Evolutionary conservation across 345 rosid species (phyloP).

Genomic region (Diplotaxis tenuifolia): DNA sequence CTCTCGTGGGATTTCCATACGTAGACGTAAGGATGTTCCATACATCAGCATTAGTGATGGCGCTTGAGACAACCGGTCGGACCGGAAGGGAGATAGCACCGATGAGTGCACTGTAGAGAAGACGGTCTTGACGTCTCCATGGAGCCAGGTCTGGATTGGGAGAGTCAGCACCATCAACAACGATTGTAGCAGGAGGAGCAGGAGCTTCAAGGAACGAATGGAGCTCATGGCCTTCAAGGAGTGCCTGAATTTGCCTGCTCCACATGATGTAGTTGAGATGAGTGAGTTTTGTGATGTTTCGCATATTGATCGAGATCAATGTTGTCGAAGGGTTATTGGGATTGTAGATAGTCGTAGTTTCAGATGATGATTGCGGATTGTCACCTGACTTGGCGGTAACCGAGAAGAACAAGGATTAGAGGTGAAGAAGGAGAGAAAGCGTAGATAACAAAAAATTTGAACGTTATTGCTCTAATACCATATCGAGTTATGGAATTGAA

Average conservation of each 20-base stretch:
- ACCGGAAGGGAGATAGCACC: not conserved
- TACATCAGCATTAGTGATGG: not conserved
- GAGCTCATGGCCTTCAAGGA: not conserved
- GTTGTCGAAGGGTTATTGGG: not conserved
- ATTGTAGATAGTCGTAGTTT: not conserved
- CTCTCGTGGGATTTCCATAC: not conserved
- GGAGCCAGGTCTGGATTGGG: not conserved
- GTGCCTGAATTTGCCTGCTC: not conserved
- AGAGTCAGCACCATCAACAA: not conserved
- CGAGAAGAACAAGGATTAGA: not conserved
- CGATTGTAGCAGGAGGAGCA: not conserved
- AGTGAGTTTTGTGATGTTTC: not conserved
- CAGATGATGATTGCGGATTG: not conserved
- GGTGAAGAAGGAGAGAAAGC: no score
- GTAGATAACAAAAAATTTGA: no score
- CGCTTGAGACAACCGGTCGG: not conserved
- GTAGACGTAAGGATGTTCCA: not conserved
- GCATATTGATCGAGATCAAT: not conserved
- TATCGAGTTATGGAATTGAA: no score
- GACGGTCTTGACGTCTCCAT: not conserved
- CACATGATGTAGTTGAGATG: not conserved
- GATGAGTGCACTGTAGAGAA: not conserved
- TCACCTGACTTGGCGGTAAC: not conserved
- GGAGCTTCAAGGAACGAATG: not conserved
- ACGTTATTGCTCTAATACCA: no score